These are phyloP conservation scores for Eucommia ulmoides DNA, from an alignment of 257 asterid genomes.

Conservation along the genomic window DNA sequence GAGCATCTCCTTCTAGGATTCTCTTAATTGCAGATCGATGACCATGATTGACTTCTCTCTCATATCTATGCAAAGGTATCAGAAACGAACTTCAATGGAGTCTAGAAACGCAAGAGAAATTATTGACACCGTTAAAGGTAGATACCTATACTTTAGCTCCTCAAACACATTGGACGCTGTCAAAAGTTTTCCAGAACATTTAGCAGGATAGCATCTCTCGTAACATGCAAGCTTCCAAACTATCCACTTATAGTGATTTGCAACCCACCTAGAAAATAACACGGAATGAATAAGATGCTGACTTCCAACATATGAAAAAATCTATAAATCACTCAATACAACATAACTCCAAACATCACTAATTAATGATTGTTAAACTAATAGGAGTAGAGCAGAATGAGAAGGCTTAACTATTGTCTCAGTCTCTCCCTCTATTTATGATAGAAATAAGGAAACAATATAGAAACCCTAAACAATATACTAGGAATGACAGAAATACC, in stretches of 20 bases:
- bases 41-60: constrained; percentile 89
- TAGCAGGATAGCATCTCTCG: constrained; percentile 72
- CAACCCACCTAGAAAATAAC: constrained; percentile 73
- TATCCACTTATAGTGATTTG: constrained; percentile 89
- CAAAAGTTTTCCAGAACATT: constrained; percentile 56
- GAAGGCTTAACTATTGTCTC: no score
- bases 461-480: no score
- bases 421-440: no score
- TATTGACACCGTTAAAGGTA: constrained; percentile 6
- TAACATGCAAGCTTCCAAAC: constrained; percentile 91
- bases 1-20: constrained; percentile 77
- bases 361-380: no score
- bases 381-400: no score
- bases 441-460: no score
- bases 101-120: constrained; percentile 8
- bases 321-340: neutral
- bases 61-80: constrained; percentile 43
- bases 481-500: no score
- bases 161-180: constrained; percentile 71
- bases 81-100: constrained; percentile 10
- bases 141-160: constrained; percentile 75
- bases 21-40: constrained; percentile 82
- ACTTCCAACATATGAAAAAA: neutral
- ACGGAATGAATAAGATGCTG: neutral
- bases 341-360: neutral